These are phyloP conservation scores for Nidularia sp. DNA, from an alignment of 768 basidiomycete genomes.

Conservation along the genomic window DNA sequence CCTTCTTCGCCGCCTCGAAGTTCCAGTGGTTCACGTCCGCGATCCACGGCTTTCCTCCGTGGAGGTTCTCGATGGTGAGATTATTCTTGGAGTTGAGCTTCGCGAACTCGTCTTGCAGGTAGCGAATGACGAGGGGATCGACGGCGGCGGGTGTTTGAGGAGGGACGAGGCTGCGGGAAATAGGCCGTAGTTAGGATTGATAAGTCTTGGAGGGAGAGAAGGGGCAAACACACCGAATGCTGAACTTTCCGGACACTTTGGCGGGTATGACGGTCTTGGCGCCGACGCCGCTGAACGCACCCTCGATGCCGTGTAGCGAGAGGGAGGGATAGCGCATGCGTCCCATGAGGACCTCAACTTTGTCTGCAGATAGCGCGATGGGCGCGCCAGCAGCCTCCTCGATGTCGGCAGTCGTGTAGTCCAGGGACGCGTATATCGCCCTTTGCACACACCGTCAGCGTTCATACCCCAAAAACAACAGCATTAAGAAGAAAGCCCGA, in stretches of 20 bases:
- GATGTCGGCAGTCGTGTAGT: slow-evolving; percentile 71
- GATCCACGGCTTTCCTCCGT: slow-evolving; percentile 90
- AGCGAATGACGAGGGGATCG: slow-evolving; percentile 63
- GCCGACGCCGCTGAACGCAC: slow-evolving; percentile 82
- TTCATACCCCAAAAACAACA: slow-evolving; percentile 7
- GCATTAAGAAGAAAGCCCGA: not conserved
- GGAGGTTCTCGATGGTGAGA: slow-evolving; percentile 63
- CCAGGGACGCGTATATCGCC: slow-evolving; percentile 66
- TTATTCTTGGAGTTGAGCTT: slow-evolving; percentile 85
- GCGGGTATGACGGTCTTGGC: slow-evolving; percentile 95
- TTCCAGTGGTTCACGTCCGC: slow-evolving; percentile 88
- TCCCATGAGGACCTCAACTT: slow-evolving; percentile 81
- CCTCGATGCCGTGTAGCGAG: slow-evolving; percentile 93
- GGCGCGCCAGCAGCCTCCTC: slow-evolving; percentile 71
- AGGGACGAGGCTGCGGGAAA: slow-evolving; percentile 65
- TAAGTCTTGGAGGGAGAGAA: no score
- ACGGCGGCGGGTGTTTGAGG: slow-evolving; percentile 79
- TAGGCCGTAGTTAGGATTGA: no score
- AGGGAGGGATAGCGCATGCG: slow-evolving; percentile 89
- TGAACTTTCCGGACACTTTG: slow-evolving; percentile 87
- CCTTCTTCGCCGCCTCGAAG: slow-evolving; percentile 81
- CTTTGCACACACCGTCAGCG: slow-evolving; percentile 24
- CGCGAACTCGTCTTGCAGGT: slow-evolving; percentile 75
- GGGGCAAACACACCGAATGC: slow-evolving; percentile 59
- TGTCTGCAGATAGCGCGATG: slow-evolving; percentile 74